Evolutionary conservation across 78 protist genomes (phyloP).

Genomic region (Dictyostelium discoideum): DNA sequence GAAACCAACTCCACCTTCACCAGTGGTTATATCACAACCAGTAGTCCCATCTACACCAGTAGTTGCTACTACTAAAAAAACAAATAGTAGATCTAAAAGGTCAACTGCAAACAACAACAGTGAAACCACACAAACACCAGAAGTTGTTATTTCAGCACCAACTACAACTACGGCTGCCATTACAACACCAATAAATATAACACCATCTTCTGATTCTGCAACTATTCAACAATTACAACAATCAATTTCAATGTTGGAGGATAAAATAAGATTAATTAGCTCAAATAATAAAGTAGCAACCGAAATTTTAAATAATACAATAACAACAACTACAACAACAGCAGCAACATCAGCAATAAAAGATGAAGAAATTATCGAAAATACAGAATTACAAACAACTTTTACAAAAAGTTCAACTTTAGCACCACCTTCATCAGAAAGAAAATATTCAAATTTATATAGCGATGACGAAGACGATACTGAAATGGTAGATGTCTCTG

Average conservation of each 20-base stretch:
- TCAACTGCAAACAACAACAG: neutral
- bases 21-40: neutral
- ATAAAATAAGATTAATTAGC: conserved; percentile 25
- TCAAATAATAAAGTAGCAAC: neutral
- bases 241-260: conserved; percentile 26
- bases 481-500: neutral
- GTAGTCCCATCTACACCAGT: neutral
- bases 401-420: neutral
- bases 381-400: neutral
- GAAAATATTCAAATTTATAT: conserved; percentile 43
- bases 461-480: conserved; percentile 72
- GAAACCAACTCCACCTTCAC: conserved; percentile 35
- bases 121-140: neutral
- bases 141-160: neutral
- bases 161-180: neutral
- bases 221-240: conserved; percentile 12
- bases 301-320: neutral
- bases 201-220: neutral
- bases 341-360: neutral
- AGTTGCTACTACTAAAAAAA: neutral
- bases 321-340: neutral
- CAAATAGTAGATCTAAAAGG: conserved; percentile 10
- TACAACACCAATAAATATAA: neutral
- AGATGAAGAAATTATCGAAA: neutral
- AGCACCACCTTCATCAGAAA: conserved; percentile 21